Evolutionary conservation across 352 stramenopile species (phyloP).

Genomic region (Bremia lactucae): DNA sequence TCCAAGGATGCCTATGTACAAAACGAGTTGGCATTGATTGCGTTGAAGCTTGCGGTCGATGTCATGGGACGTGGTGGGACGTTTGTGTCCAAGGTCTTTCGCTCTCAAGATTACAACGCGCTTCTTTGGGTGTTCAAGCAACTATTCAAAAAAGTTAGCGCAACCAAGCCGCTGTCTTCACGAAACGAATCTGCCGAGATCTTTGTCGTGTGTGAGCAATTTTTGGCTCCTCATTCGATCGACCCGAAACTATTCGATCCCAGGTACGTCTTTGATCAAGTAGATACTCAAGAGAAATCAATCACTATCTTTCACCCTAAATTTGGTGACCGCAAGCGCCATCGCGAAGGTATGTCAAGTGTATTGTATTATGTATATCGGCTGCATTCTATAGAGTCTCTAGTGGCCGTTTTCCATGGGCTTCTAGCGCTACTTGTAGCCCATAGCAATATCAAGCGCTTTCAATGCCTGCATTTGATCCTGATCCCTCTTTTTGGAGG

Average conservation of each 20-base stretch:
- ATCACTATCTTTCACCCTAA: conserved; percentile 98
- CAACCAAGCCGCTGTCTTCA: conserved; percentile 96
- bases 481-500: conserved; percentile 12
- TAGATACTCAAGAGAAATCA: conserved; percentile 79
- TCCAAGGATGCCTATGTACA: conserved; percentile 98
- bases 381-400: conserved; percentile 88
- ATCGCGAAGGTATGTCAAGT: conserved; percentile 79
- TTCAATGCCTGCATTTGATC: conserved; percentile 42
- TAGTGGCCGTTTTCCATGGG: conserved; percentile 67
- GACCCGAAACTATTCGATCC: conserved; percentile 96
- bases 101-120: conserved; percentile 97
- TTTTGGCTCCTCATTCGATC: conserved; percentile 93
- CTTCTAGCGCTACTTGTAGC: conserved; percentile 83
- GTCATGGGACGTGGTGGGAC: conserved; percentile 90
- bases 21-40: conserved; percentile 95
- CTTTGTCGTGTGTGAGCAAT: conserved; percentile 97
- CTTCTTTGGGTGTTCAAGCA: conserved; percentile 98
- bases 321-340: conserved; percentile 90
- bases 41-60: conserved; percentile 95
- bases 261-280: conserved; percentile 95
- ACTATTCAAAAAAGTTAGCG: conserved; percentile 96
- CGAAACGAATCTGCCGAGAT: conserved; percentile 99
- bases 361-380: conserved; percentile 25
- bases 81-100: conserved; percentile 96
- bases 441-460: conserved; percentile 85